phyloP scores from a whole-genome alignment of 257 asterid species.

The Avicennia marina region DNA sequence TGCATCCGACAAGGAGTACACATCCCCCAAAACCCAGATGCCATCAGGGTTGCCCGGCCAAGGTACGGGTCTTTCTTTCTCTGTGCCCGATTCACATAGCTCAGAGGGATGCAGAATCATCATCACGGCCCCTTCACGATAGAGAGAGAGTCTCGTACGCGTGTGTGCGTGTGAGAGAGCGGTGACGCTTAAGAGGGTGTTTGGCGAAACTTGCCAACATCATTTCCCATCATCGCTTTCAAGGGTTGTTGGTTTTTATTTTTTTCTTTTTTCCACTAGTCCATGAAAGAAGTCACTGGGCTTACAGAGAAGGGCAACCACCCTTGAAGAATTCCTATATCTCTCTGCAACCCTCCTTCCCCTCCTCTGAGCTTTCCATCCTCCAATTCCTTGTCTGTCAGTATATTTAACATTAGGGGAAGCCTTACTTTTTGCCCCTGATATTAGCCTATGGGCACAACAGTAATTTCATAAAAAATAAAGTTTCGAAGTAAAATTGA shows the following conservation, averaged over 20 bases:
- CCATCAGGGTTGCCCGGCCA: conserved; percentile 25
- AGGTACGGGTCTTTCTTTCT: conserved; percentile 15
- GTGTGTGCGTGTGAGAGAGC: background rate
- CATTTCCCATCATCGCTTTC: background rate
- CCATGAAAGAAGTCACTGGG: conserved; percentile 14
- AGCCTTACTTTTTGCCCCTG: too few species aligned
- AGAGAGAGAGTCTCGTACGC: background rate
- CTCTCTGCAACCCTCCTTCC: background rate
- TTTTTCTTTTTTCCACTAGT: background rate
- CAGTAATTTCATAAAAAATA: background rate
- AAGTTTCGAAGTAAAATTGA: background rate
- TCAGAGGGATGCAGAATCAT: background rate
- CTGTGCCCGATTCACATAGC: background rate
- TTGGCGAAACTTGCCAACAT: background rate
- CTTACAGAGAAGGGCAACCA: conserved; percentile 16
- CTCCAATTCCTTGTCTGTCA: background rate
- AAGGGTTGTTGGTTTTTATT: conserved; percentile 2
- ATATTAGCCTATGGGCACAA: background rate
- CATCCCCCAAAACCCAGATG: too few species aligned
- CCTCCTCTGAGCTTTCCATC: background rate
- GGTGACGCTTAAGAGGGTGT: too few species aligned
- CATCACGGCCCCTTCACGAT: conserved; percentile 11
- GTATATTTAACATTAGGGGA: too few species aligned
- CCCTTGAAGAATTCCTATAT: conserved; percentile 8
- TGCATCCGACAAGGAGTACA: conserved; percentile 9